Evolutionary conservation across 208 protist species (phyloP).

Genomic region (Trichomonas vaginalis): DNA sequence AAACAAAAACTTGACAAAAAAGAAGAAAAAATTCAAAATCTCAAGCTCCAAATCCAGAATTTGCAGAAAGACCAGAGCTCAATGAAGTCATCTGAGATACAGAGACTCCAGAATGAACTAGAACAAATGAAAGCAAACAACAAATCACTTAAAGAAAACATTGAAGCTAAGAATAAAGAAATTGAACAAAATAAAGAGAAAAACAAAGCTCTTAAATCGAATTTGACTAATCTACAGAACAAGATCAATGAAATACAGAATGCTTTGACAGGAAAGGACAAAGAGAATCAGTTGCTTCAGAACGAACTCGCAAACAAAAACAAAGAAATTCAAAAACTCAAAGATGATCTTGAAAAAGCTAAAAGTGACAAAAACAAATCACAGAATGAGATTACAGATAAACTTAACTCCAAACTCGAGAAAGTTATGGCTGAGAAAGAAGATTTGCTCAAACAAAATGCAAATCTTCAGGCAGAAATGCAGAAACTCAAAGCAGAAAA

Average conservation of each 20-base stretch:
- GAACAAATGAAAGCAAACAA: background rate
- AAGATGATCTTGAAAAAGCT: background rate
- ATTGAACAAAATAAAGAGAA: background rate
- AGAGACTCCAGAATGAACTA: background rate
- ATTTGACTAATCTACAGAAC: background rate
- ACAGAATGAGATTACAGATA: background rate
- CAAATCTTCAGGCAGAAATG: background rate
- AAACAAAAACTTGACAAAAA: background rate
- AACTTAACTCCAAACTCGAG: background rate
- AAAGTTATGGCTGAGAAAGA: background rate
- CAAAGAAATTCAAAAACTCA: background rate
- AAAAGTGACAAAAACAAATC: background rate
- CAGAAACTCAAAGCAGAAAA: background rate
- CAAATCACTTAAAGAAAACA: background rate
- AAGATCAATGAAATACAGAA: background rate
- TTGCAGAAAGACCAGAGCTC: background rate
- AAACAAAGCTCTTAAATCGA: background rate
- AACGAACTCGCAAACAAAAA: background rate
- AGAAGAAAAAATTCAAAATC: background rate
- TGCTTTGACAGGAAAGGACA: background rate
- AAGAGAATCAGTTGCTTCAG: background rate
- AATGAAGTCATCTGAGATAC: background rate
- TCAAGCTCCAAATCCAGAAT: background rate
- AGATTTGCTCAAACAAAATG: background rate
- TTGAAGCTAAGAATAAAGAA: background rate